phyloP scores from a whole-genome alignment of 208 protist genomes.

The Leishmania braziliensis region DNA sequence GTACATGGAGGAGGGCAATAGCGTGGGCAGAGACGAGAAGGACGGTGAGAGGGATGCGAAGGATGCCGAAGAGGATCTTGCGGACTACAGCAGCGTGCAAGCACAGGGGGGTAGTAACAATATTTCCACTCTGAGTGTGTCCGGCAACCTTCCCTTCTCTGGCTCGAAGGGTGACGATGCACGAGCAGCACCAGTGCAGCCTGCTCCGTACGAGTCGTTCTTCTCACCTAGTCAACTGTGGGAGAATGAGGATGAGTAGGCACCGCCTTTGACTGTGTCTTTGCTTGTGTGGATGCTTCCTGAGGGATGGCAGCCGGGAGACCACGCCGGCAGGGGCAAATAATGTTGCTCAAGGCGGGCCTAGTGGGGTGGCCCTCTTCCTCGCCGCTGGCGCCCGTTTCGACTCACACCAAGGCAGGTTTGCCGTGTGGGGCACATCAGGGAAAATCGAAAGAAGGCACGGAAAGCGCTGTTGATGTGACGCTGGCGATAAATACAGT shows the following conservation, averaged over 20 bases:
- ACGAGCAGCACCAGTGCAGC: too few species aligned
- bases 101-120: slow-evolving; percentile 2
- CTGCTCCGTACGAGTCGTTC: slow-evolving; percentile 9
- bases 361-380: not conserved
- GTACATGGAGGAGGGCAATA: not conserved
- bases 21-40: not conserved
- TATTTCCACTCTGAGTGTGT: not conserved
- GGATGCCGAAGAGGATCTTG: slow-evolving; percentile 12
- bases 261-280: not conserved
- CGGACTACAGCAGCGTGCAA: slow-evolving; percentile 26
- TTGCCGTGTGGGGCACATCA: not conserved
- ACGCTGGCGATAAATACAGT: not conserved
- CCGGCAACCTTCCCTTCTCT: not conserved
- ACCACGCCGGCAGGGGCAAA: not conserved
- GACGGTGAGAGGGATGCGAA: slow-evolving; percentile 2
- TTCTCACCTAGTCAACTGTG: slow-evolving; percentile 12
- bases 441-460: not conserved
- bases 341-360: not conserved
- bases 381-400: not conserved
- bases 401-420: not conserved
- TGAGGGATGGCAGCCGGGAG: not conserved
- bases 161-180: not conserved
- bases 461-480: not conserved
- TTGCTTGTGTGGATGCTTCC: not conserved
- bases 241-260: slow-evolving; percentile 4